These are phyloP conservation scores for Mycena sanguinolenta DNA, from an alignment of 768 basidiomycete genomes.

Conservation along the genomic window DNA sequence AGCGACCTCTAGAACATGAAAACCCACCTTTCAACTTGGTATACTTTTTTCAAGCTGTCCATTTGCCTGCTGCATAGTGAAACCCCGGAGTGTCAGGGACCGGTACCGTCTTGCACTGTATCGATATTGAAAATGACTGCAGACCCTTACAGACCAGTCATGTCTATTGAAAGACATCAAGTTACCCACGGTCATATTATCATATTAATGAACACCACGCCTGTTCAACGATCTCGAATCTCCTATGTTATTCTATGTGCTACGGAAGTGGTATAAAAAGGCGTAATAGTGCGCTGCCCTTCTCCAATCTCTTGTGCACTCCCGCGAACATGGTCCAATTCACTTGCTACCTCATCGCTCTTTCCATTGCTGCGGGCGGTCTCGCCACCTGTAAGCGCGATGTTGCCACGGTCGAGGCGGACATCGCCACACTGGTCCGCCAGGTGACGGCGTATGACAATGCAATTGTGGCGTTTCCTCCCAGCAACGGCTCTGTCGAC, in stretches of 20 bases:
- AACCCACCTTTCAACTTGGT: no score
- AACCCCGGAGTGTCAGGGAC: no score
- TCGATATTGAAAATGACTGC: slow-evolving; percentile 10
- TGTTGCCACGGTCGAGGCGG: slow-evolving; percentile 15
- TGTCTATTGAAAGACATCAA: slow-evolving; percentile 2
- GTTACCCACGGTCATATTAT: slow-evolving; percentile 19
- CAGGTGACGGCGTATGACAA: slow-evolving; percentile 9
- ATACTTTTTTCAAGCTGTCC: slow-evolving; percentile 14
- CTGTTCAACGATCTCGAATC: slow-evolving; percentile 19
- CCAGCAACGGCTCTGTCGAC: slow-evolving; percentile 11
- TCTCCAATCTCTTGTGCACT: slow-evolving; percentile 7
- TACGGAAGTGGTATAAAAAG: slow-evolving; percentile 13
- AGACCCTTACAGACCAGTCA: slow-evolving; percentile 18
- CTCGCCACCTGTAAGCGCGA: slow-evolving; percentile 5
- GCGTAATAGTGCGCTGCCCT: not conserved
- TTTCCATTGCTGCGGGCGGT: slow-evolving; percentile 10
- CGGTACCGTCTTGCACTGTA: slow-evolving; percentile 3
- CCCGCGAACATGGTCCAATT: slow-evolving; percentile 20
- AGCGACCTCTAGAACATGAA: no score
- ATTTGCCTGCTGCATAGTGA: no score
- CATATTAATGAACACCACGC: slow-evolving; percentile 24
- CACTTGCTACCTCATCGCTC: slow-evolving; percentile 4
- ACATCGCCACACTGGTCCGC: slow-evolving; percentile 6
- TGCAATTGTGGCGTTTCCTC: slow-evolving; percentile 10
- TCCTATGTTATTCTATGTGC: slow-evolving; percentile 9